Conservation (phyloP, 2,329 filamentous ascomycete species). For the Xylariomycetidae sp. region DNA sequence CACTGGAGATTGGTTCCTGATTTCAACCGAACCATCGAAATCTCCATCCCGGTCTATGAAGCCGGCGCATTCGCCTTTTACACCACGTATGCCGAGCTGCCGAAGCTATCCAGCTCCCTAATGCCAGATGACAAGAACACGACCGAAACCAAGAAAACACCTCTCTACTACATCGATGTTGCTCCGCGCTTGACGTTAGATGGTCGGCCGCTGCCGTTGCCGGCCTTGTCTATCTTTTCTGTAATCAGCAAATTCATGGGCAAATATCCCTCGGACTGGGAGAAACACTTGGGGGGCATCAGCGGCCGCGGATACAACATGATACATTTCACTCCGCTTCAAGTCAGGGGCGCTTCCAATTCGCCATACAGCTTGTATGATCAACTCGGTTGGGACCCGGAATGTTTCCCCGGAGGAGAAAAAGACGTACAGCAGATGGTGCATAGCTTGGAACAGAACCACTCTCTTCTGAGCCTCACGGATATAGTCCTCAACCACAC, state of each 20-base stretch:
- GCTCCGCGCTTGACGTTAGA: slow-evolving; percentile 75
- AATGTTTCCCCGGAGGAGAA: slow-evolving; percentile 80
- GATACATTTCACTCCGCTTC: slow-evolving; percentile 95
- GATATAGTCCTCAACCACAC: slow-evolving; percentile 99
- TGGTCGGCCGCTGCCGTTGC: slow-evolving; percentile 69
- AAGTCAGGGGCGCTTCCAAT: slow-evolving; percentile 83
- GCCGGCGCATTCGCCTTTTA: slow-evolving; percentile 94
- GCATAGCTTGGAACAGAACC: slow-evolving; percentile 74
- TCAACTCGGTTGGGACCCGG: slow-evolving; percentile 80
- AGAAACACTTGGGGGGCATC: slow-evolving; percentile 83
- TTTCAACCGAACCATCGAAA: slow-evolving; percentile 87
- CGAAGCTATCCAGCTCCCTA: slow-evolving; percentile 62
- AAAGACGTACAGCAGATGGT: slow-evolving; percentile 74
- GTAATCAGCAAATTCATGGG: slow-evolving; percentile 98
- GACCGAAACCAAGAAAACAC: slow-evolving; percentile 60
- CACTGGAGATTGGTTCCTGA: slow-evolving; percentile 70
- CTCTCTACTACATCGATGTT: slow-evolving; percentile 89
- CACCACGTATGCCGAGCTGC: slow-evolving; percentile 84
- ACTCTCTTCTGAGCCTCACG: slow-evolving; percentile 81
- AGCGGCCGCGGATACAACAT: slow-evolving; percentile 94
- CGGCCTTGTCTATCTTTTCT: slow-evolving; percentile 87
- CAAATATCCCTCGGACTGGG: slow-evolving; percentile 83
- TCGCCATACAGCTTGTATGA: slow-evolving; percentile 97
- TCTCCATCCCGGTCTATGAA: slow-evolving; percentile 78
- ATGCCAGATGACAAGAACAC: slow-evolving; percentile 41